These are phyloP conservation scores for Phytophthora palmivora DNA, from an alignment of 352 stramenopile species.

Conservation along the genomic window DNA sequence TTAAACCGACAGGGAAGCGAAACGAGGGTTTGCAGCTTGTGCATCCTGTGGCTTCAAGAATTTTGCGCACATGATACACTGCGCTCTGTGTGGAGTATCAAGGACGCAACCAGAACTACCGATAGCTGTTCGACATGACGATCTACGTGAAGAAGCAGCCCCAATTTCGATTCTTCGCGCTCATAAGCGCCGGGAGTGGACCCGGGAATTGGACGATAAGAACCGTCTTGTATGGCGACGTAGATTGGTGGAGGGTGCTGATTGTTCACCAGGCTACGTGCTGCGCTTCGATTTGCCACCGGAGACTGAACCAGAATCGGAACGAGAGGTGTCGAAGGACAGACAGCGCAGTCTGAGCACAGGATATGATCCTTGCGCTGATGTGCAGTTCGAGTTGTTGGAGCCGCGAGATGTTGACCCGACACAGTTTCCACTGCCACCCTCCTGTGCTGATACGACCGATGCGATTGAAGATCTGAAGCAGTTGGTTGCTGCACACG, in stretches of 20 bases:
- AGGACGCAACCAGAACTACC: constrained; percentile 4
- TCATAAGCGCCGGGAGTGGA: constrained; percentile 61
- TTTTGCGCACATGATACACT: constrained; percentile 44
- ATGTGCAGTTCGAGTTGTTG: constrained; percentile 41
- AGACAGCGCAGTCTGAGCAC: constrained; percentile 35
- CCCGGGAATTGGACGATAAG: constrained; percentile 40
- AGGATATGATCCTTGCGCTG: constrained; percentile 33
- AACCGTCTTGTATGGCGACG: constrained; percentile 52
- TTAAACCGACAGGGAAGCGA: constrained; percentile 47
- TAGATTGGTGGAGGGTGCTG: constrained; percentile 25
- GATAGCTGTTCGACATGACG: constrained; percentile 2
- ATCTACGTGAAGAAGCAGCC: background rate
- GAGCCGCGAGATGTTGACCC: constrained; percentile 32
- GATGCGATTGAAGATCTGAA: constrained; percentile 38
- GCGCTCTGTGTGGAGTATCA: constrained; percentile 47
- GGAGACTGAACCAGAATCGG: constrained; percentile 40
- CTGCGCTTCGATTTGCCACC: constrained; percentile 37
- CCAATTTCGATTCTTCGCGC: constrained; percentile 15
- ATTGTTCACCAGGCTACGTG: constrained; percentile 42
- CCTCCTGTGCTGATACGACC: constrained; percentile 12
- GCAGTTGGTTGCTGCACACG: constrained; percentile 31
- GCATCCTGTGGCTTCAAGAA: constrained; percentile 62
- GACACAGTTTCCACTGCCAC: constrained; percentile 36
- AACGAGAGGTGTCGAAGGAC: constrained; percentile 12
- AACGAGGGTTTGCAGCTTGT: constrained; percentile 44